Percentiles rank a stretch among this genome's conserved stretches.
Evolutionary conservation across 768 basidiomycete species (phyloP).

Genomic region (Dictyophora rubrovolvata): DNA sequence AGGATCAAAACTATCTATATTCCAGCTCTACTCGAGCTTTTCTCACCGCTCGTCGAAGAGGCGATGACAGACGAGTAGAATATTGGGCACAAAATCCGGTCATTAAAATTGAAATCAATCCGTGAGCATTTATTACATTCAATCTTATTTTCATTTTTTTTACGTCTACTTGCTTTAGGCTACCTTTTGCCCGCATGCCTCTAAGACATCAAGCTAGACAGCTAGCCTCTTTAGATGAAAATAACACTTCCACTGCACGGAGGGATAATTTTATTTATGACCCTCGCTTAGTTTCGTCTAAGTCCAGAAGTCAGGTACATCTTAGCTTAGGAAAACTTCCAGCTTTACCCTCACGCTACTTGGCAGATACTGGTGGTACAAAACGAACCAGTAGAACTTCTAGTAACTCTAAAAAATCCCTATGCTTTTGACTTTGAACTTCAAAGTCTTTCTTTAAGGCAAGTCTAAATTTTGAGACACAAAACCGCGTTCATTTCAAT

Average conservation of each 20-base stretch:
- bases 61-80: conserved; percentile 56
- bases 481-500: not conserved
- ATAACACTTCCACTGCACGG: conserved; percentile 37
- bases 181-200: conserved; percentile 60
- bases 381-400: conserved; percentile 74
- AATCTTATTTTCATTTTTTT: not conserved
- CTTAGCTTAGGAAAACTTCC: not conserved
- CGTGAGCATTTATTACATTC: conserved; percentile 38
- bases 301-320: conserved; percentile 47
- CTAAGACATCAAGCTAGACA: conserved; percentile 50
- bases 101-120: conserved; percentile 64
- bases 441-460: conserved; percentile 76
- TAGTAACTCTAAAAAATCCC: conserved; percentile 80
- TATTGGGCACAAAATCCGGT: conserved; percentile 85
- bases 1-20: conserved; percentile 76
- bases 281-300: conserved; percentile 42
- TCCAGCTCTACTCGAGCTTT: conserved; percentile 64
- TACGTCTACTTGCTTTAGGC: conserved; percentile 28
- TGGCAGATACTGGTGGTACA: conserved; percentile 62
- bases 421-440: conserved; percentile 89
- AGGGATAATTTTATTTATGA: conserved; percentile 89
- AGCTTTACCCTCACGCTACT: conserved; percentile 21
- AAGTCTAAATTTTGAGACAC: conserved; percentile 9
- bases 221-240: conserved; percentile 5
- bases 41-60: conserved; percentile 64